Evolutionary conservation across 2,329 filamentous ascomycete genomes (phyloP).

Genomic region (Conoideocrella luteorostrata): DNA sequence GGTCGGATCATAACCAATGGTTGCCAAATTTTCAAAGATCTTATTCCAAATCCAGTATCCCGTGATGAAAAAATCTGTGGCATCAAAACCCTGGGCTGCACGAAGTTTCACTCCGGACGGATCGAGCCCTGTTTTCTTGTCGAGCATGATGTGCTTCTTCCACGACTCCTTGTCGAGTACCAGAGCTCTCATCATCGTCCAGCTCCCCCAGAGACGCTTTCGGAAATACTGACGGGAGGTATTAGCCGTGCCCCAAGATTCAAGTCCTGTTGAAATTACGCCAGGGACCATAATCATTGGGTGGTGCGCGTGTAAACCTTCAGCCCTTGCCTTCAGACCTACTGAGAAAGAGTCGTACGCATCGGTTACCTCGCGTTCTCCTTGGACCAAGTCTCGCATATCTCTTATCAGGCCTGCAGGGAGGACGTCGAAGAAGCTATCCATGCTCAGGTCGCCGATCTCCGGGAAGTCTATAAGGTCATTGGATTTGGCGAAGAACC

Average conservation of each 20-base stretch:
- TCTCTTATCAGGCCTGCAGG: conserved; percentile 82
- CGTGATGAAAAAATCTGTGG: conserved; percentile 88
- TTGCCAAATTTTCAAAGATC: conserved; percentile 93
- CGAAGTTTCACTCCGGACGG: conserved; percentile 85
- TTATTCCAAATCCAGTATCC: conserved; percentile 99
- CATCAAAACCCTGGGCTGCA: conserved; percentile 93
- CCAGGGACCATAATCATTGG: conserved; percentile 96
- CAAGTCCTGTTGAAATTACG: conserved; percentile 93
- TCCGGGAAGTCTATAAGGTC: conserved; percentile 79
- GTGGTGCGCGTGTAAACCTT: conserved; percentile 76
- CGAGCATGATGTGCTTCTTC: conserved; percentile 97
- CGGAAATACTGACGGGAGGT: conserved; percentile 84
- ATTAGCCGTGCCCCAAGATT: conserved; percentile 91
- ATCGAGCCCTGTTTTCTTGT: conserved; percentile 84
- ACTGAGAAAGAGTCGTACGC: conserved; percentile 93
- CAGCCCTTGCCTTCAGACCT: conserved; percentile 71
- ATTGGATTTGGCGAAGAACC: conserved; percentile 83
- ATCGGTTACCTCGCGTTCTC: conserved; percentile 74
- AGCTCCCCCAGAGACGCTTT: conserved; percentile 92
- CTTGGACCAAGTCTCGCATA: conserved; percentile 77
- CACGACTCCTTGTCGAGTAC: conserved; percentile 89
- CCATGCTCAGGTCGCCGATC: conserved; percentile 69
- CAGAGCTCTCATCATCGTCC: conserved; percentile 96
- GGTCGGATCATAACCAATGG: conserved; percentile 88
- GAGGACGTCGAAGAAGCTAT: conserved; percentile 78